A percentile compares a stretch with the other conserved stretches of the same genome.
phyloP scores from a whole-genome alignment of 371 early-diverging fungal genomes.

The Haplosporangium sp. region DNA sequence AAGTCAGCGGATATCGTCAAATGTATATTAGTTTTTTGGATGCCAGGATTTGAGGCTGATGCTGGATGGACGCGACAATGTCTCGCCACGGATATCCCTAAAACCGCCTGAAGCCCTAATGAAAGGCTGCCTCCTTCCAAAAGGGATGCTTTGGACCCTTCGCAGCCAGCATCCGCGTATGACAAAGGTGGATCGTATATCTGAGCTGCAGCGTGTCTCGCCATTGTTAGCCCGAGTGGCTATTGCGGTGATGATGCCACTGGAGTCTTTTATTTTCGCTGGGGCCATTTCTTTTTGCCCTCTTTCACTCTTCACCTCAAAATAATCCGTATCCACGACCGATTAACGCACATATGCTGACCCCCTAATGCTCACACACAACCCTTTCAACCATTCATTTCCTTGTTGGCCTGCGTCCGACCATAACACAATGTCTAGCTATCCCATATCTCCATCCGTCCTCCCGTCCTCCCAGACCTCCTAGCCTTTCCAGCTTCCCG shows the following conservation, averaged over 20 bases:
- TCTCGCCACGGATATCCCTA: no score
- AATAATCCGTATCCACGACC: slow-evolving; percentile 3
- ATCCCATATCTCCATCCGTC: slow-evolving; percentile 23
- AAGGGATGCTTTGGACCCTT: no score
- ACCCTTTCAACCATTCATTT: slow-evolving; percentile 22
- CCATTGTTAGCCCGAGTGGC: neutral
- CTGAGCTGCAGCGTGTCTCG: no score
- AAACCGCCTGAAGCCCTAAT: no score
- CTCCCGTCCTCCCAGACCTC: slow-evolving; percentile 16
- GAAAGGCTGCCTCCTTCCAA: no score
- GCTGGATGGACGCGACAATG: no score
- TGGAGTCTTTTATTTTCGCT: neutral
- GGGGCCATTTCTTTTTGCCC: neutral
- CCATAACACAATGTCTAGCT: slow-evolving; percentile 1
- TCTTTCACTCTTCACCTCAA: slow-evolving; percentile 3
- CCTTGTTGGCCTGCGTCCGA: slow-evolving; percentile 1
- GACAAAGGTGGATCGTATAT: no score
- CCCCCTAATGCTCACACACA: slow-evolving; percentile 43
- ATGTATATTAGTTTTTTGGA: no score
- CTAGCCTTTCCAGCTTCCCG: slow-evolving; percentile 18
- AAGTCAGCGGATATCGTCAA: no score
- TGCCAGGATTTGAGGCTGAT: no score
- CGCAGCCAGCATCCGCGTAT: no score
- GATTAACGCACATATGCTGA: slow-evolving; percentile 22
- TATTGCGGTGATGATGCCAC: neutral